Conservation (phyloP, 2,329 filamentous ascomycete genomes). For the Plectosphaerella plurivora region DNA sequence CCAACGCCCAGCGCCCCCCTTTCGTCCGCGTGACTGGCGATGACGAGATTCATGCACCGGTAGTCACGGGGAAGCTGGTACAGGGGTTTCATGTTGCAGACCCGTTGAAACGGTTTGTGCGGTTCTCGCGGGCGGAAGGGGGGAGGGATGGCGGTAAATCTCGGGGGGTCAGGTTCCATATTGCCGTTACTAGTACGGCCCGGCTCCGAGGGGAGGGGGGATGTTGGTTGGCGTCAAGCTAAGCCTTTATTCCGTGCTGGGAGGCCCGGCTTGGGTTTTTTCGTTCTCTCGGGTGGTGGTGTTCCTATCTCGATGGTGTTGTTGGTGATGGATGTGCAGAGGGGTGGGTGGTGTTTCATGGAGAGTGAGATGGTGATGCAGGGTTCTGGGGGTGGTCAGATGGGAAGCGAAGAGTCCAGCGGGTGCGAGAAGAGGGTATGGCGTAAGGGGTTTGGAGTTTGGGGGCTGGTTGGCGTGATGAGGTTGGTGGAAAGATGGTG, state of each 20-base stretch:
- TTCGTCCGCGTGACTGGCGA: background rate
- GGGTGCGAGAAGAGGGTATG: too few species aligned
- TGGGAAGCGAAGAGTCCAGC: too few species aligned
- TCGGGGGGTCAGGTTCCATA: conserved; percentile 4
- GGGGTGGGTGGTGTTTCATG: background rate
- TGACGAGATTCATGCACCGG: background rate
- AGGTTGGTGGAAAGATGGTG: too few species aligned
- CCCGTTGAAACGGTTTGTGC: background rate
- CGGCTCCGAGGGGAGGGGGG: background rate
- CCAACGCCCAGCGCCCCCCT: background rate
- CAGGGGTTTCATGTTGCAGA: background rate
- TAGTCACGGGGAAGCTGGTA: background rate
- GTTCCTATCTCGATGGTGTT: background rate
- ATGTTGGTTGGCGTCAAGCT: background rate
- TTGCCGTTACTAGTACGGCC: conserved; percentile 1
- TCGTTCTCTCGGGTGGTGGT: background rate
- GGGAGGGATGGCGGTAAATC: background rate
- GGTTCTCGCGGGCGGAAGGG: background rate
- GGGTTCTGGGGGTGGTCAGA: too few species aligned
- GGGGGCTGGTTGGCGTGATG: too few species aligned
- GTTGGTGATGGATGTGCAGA: background rate
- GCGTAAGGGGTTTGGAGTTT: too few species aligned
- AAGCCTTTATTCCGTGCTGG: too few species aligned
- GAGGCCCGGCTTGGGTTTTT: background rate
- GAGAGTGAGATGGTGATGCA: background rate